Percentiles rank a stretch among this genome's conserved stretches.
Conservation (phyloP, 1,139 yeast species). For the Groenewaldozyma auringiensis region DNA sequence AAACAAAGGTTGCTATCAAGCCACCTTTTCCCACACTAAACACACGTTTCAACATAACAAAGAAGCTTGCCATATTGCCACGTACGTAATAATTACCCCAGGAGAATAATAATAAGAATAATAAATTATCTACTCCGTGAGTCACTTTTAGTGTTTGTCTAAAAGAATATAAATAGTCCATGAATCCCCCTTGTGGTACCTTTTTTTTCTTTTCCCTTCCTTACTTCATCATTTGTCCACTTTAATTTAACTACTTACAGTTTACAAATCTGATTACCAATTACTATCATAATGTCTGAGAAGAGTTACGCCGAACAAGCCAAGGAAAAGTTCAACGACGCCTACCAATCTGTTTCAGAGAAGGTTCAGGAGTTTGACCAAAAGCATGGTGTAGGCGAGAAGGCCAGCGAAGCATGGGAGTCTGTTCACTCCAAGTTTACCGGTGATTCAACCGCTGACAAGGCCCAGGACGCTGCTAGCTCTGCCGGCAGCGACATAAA, state of each 20-base stretch:
- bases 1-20: too few relatives aligned
- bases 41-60: too few relatives aligned
- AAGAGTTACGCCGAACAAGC: conserved; percentile 50
- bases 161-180: too few relatives aligned
- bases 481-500: conserved; percentile 9
- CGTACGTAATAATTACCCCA: too few relatives aligned
- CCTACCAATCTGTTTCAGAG: conserved; percentile 56
- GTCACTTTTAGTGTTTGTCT: too few relatives aligned
- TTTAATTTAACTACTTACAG: not conserved
- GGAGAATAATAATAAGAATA: too few relatives aligned
- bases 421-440: conserved; percentile 6
- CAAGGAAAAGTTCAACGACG: conserved; percentile 63
- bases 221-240: not conserved
- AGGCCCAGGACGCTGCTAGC: conserved; percentile 15
- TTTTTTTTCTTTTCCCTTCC: not conserved
- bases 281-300: conserved; percentile 25
- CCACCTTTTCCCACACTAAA: too few relatives aligned
- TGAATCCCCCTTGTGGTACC: not conserved
- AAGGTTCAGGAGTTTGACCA: conserved; percentile 35
- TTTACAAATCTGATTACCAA: not conserved
- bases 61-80: too few relatives aligned
- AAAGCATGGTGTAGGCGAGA: conserved; percentile 8
- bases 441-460: conserved; percentile 9
- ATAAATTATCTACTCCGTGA: too few relatives aligned
- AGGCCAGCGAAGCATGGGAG: conserved; percentile 1